Evolutionary conservation across 2,329 filamentous ascomycete genomes (phyloP), one percentile per base, ranked within the genome.

Genomic region (Aspergillus japonicus): DNA sequence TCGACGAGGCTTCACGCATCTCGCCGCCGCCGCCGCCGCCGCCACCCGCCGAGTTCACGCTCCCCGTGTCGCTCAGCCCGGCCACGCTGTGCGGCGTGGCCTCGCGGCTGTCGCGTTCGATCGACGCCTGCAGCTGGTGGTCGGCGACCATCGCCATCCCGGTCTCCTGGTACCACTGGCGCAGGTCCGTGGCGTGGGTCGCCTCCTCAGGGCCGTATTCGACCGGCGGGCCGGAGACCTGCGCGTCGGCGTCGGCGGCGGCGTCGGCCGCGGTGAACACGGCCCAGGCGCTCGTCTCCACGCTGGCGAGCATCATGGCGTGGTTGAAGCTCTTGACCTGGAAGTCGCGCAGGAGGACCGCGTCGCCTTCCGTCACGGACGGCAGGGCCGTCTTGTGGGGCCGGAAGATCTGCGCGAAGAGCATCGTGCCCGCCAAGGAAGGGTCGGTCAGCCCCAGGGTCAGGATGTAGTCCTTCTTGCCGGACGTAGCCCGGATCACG

Each of bases 341-440:
- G 66, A 82, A 80, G 59, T 81, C 73, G 14, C 79, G 74, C 8
- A 82, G 71, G 2, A 82, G 67, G 35, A 82, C 67, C 2, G 73
- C 71, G 60, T 80, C 76, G 12, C 79, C 80, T 61, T 74, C 69
- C 7, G 60, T 60, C 16, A 75, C 54, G 4, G 63, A 59, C 19
- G 80, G 80, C 14, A 82, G 66, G 1, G 73, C 73, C 39, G 64
- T 65, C 59, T 75, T 76, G 59, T 71, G 67, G 39, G 73, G 73
- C 14, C 77, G 77, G 57, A 79, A 77, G 4, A 82, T 74, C 53
- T 80, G 76, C 2, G 73, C 79, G 54, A 64, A 66, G 16, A 79
- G 61, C 6, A 70, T 71, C 4, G 71, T 74, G 14, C 75, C 76
- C 31, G 70, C 70, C 67, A 77, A 74, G 12, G 79, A 80, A 21